A percentile compares a stretch with the other conserved stretches of the same genome.
These are phyloP conservation scores for Nicotiana undulata DNA, from an alignment of 257 asterid species.

Conservation along the genomic window DNA sequence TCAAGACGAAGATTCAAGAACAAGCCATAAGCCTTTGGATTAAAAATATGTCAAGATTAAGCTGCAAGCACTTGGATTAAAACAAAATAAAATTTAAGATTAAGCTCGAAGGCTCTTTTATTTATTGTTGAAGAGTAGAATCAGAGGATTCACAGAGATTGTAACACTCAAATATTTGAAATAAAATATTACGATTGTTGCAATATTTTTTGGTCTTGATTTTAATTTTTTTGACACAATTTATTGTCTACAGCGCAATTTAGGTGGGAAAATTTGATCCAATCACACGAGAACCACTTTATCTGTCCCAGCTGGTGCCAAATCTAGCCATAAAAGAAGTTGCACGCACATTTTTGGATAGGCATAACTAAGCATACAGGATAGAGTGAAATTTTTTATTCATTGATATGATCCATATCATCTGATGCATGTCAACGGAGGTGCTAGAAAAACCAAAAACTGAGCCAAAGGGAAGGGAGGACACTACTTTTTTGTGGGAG, in stretches of 20 bases:
- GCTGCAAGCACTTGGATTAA: too few species aligned
- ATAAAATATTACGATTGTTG: too few species aligned
- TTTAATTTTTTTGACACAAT: too few species aligned
- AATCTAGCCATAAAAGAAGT: conserved; percentile 92
- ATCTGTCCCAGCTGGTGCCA: conserved; percentile 56
- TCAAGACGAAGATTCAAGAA: too few species aligned
- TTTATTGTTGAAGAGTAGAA: too few species aligned
- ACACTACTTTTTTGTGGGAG: background rate
- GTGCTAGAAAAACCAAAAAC: background rate
- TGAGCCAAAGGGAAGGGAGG: background rate
- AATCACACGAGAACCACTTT: conserved; percentile 61
- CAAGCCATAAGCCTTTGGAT: too few species aligned
- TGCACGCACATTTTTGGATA: conserved; percentile 51
- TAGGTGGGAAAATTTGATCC: conserved; percentile 92
- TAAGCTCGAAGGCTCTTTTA: too few species aligned
- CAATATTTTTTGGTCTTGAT: too few species aligned
- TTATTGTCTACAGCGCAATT: background rate
- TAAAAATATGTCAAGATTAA: too few species aligned
- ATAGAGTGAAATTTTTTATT: conserved; percentile 24
- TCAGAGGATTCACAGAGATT: too few species aligned
- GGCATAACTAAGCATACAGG: conserved; percentile 83
- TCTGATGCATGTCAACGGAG: background rate
- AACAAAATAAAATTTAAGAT: too few species aligned
- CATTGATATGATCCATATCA: background rate
- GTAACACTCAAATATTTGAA: too few species aligned